Conservation (phyloP, 495 filamentous ascomycete genomes). For the Thermothielavioides terrestris region DNA sequence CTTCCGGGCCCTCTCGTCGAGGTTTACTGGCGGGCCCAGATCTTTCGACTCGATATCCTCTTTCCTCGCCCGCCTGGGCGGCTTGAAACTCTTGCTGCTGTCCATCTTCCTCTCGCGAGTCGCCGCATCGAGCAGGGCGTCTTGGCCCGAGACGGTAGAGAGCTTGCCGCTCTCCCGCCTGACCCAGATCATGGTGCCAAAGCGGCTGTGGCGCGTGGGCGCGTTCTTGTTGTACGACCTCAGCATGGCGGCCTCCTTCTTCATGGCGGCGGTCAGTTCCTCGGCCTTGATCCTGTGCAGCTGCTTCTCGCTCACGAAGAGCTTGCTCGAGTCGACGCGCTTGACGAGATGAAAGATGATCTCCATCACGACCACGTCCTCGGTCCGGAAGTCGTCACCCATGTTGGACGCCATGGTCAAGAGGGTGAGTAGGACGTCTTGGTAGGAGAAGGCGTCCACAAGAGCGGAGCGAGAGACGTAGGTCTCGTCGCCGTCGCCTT, state of each 20-base stretch:
- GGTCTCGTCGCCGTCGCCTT: slow-evolving; percentile 63
- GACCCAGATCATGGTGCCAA: slow-evolving; percentile 96
- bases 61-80: slow-evolving; percentile 55
- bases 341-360: slow-evolving; percentile 87
- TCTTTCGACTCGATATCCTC: slow-evolving; percentile 61
- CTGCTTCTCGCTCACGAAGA: slow-evolving; percentile 76
- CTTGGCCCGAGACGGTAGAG: slow-evolving; percentile 81
- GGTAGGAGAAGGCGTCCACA: slow-evolving; percentile 77
- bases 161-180: slow-evolving; percentile 75
- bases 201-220: slow-evolving; percentile 84
- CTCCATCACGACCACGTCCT: slow-evolving; percentile 81
- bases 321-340: slow-evolving; percentile 72
- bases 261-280: slow-evolving; percentile 65
- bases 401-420: slow-evolving; percentile 83
- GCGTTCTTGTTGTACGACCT: slow-evolving; percentile 68
- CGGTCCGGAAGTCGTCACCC: slow-evolving; percentile 80
- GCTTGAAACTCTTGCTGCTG: slow-evolving; percentile 79
- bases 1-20: slow-evolving; percentile 59
- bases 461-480: slow-evolving; percentile 82
- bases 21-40: slow-evolving; percentile 60
- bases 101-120: slow-evolving; percentile 81
- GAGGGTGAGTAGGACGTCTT: slow-evolving; percentile 80
- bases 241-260: slow-evolving; percentile 72
- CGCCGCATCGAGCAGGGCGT: slow-evolving; percentile 64
- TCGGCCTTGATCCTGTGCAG: slow-evolving; percentile 55